A percentile compares a stretch with the other conserved stretches of the same genome.
Conservation (phyloP, 345 rosid genomes). For the Boechera retrofracta region DNA sequence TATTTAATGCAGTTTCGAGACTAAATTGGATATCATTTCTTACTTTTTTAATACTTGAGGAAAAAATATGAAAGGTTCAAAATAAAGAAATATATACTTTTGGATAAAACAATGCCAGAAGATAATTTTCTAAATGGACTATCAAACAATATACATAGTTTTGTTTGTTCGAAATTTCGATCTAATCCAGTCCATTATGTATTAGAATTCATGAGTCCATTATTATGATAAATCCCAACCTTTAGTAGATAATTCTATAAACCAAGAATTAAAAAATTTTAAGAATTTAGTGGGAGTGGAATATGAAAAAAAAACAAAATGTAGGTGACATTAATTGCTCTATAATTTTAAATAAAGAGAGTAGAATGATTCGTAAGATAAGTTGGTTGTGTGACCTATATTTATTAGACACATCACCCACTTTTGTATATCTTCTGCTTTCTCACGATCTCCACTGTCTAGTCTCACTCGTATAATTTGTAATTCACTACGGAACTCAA, state of each 20-base stretch:
- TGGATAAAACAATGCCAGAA: neutral
- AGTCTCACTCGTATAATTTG: neutral
- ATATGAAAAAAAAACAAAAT: neutral
- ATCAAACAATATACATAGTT: neutral
- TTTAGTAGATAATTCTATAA: neutral
- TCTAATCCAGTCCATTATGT: neutral
- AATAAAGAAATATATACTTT: neutral
- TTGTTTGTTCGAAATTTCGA: neutral
- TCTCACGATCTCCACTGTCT: constrained; percentile 12
- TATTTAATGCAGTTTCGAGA: neutral
- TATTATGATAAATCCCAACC: neutral
- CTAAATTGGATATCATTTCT: neutral
- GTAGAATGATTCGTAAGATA: constrained; percentile 25
- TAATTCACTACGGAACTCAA: neutral
- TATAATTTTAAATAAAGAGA: constrained; percentile 7
- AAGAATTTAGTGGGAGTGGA: neutral
- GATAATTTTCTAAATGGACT: neutral
- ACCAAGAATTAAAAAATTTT: neutral
- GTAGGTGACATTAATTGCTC: constrained; percentile 34
- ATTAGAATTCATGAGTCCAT: neutral
- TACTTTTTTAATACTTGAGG: neutral
- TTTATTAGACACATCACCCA: constrained; percentile 27
- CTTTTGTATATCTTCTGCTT: neutral
- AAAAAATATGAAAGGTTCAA: neutral
- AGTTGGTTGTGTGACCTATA: constrained; percentile 27